Percentiles rank a stretch among this genome's conserved stretches.
These are phyloP conservation scores for Colletotrichum godetiae DNA, from an alignment of 2,329 filamentous ascomycete genomes.

Conservation along the genomic window DNA sequence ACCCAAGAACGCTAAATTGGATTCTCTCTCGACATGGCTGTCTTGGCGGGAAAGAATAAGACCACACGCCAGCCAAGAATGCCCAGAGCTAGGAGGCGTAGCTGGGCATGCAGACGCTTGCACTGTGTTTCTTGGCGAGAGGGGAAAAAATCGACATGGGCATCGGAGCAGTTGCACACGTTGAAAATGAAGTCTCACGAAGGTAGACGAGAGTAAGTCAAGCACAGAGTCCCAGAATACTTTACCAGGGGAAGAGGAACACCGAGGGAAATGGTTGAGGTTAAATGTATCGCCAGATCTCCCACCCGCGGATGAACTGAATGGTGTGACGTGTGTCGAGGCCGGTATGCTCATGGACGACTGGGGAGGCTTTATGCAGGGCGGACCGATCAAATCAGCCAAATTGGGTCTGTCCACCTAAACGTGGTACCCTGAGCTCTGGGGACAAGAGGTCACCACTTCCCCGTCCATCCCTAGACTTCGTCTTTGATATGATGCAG, in stretches of 20 bases:
- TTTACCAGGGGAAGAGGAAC: not conserved
- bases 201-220: not conserved
- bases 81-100: constrained; percentile 22
- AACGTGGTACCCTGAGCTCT: not conserved
- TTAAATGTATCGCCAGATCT: not conserved
- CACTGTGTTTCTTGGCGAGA: constrained; percentile 32
- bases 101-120: constrained; percentile 33
- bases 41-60: not conserved
- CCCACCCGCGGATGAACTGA: not conserved
- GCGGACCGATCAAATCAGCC: not conserved
- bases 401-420: not conserved
- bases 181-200: not conserved
- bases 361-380: not conserved
- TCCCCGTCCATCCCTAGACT: not conserved
- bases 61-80: constrained; percentile 17
- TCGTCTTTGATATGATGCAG: not conserved
- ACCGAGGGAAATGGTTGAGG: not conserved
- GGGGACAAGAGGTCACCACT: not conserved
- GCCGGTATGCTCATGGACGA: not conserved
- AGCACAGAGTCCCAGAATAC: not conserved
- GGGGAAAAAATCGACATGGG: constrained; percentile 1
- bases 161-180: not conserved
- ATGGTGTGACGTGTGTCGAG: no score
- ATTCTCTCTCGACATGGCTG: constrained; percentile 5
- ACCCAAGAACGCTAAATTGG: not conserved